phyloP scores from a whole-genome alignment of 306 rosid genomes.

The Biancaea sappan region DNA sequence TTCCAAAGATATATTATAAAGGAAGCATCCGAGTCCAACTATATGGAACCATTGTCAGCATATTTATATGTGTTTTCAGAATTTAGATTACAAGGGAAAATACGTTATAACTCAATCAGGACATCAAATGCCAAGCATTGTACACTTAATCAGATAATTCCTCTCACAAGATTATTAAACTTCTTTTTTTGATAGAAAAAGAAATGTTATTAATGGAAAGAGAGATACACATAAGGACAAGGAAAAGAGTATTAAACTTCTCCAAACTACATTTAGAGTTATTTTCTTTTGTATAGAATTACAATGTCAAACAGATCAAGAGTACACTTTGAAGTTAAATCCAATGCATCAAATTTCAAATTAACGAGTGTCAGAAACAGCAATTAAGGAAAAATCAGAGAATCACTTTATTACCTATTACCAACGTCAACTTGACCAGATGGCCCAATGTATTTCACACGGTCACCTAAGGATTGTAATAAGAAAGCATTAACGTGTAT shows the following conservation, averaged over 20 bases:
- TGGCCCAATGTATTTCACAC: slow-evolving; percentile 88
- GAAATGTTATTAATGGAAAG: too few species aligned
- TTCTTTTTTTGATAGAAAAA: too few species aligned
- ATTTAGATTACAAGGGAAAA: neutral
- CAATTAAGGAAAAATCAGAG: slow-evolving; percentile 15
- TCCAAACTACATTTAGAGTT: neutral
- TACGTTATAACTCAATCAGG: neutral
- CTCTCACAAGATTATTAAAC: neutral
- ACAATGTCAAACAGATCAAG: neutral
- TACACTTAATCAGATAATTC: neutral
- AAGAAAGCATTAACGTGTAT: slow-evolving; percentile 25
- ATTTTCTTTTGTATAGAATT: neutral
- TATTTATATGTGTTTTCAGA: neutral
- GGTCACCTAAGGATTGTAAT: slow-evolving; percentile 65
- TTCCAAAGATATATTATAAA: neutral
- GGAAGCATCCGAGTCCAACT: slow-evolving; percentile 5
- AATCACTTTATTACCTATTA: slow-evolving; percentile 62
- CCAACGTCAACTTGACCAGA: slow-evolving; percentile 57
- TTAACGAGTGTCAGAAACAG: neutral
- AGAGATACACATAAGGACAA: too few species aligned
- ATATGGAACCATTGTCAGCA: neutral
- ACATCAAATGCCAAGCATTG: neutral
- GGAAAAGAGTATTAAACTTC: neutral
- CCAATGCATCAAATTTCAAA: neutral
- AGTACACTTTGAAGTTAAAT: neutral